Evolutionary conservation across 225 moss, liverwort and hornwort genomes (phyloP).

Genomic region (Asterella californica): DNA sequence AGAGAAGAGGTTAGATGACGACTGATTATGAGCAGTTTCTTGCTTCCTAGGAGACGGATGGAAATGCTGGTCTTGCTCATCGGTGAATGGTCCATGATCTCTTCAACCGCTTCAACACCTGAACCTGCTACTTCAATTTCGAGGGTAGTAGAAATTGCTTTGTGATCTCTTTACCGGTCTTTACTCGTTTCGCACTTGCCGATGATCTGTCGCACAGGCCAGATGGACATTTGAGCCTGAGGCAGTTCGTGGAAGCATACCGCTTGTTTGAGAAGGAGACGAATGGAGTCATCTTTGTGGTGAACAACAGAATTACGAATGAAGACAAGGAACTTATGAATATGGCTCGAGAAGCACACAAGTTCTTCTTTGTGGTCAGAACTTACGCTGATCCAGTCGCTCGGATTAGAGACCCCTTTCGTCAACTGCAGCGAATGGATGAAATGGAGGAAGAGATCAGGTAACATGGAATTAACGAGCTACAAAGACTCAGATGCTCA

Average conservation of each 20-base stretch:
- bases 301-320: constrained; percentile 33
- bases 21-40: neutral
- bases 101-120: neutral
- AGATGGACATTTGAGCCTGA: constrained; percentile 27
- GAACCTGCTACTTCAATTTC: no score
- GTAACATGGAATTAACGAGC: neutral
- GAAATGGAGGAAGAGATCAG: constrained; percentile 35
- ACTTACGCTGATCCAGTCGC: constrained; percentile 28
- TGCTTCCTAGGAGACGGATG: neutral
- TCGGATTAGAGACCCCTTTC: constrained; percentile 9
- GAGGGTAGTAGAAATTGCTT: no score
- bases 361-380: constrained; percentile 30
- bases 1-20: neutral
- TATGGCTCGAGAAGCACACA: constrained; percentile 27
- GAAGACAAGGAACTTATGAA: constrained; percentile 33
- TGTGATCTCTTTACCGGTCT: no score
- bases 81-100: no score
- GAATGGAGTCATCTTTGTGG: constrained; percentile 30
- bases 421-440: constrained; percentile 9
- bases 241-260: constrained; percentile 30
- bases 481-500: no score
- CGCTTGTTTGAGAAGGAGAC: constrained; percentile 29
- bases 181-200: no score
- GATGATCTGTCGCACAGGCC: neutral
- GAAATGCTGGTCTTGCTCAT: no score